Evolutionary conservation across 768 basidiomycete species (phyloP), one percentile per base, ranked within the genome.

Genomic region (Termitomyces sp.): DNA sequence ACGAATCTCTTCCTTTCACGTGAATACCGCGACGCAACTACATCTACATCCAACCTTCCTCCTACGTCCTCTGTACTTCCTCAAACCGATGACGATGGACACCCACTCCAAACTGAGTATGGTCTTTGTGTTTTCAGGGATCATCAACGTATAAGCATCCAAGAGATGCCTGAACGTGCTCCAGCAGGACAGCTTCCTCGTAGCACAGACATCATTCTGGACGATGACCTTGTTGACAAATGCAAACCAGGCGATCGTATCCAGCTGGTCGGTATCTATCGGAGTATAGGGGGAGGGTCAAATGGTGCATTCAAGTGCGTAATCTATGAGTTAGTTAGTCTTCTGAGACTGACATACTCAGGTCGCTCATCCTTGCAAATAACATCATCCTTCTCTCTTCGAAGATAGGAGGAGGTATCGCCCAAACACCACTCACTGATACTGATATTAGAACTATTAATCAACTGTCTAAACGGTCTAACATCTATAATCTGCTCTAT

Each of bases 141-240:
- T 73, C 93, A 98, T 72, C 97, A 99, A 73, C 86, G 94, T 62
- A 92, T 98, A 68, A 94, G 87, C 71, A 98, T 99, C 60, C 97
- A 99, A 75, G 97, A 99, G 69, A 98, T 99, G 96, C 97, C 97
- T 3, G 97, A 99, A 73, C 86, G 97, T 23, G 95, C 97, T 14
- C 97, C 97, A 25, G 91, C 97, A 43, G 97, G 97, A 29, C 96
- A 98, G 71, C 79, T 99, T 29, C 97, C 97, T 44, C 82, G 97
- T 47, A 95, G 95, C 65, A 95, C 94, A 35, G 97, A 99, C 71
- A 89, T 98, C 52, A 91, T 98, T 44, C 73, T 98, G 61, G 96
- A 97, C 63, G 95, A 97, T 61, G 97, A 99, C 70, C 77, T 98
- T 49, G 97, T 99, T 32, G 97, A 99, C 74, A 88, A 85, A 67